Percentiles rank a stretch among this genome's conserved stretches.
These are phyloP conservation scores for Leccinum boreale DNA, from an alignment of 768 basidiomycete species.

Conservation along the genomic window DNA sequence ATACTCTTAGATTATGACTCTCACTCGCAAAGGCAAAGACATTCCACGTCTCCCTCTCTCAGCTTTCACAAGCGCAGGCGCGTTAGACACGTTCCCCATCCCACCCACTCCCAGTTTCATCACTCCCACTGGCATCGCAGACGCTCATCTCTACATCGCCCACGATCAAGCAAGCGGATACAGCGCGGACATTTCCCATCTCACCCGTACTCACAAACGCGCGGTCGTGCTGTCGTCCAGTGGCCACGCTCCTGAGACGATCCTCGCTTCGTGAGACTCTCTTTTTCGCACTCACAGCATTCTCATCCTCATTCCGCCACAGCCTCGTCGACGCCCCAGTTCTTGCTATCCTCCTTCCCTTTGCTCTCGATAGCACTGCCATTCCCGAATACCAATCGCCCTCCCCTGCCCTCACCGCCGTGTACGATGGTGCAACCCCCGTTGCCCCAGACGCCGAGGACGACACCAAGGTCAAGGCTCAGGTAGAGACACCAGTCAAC, in stretches of 20 bases:
- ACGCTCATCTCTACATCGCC: slow-evolving; percentile 57
- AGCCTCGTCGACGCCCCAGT: slow-evolving; percentile 36
- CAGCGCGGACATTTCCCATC: slow-evolving; percentile 43
- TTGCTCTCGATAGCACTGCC: slow-evolving; percentile 49
- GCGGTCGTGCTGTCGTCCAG: slow-evolving; percentile 59
- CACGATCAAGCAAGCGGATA: slow-evolving; percentile 18
- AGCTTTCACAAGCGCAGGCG: slow-evolving; percentile 68
- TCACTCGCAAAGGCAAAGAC: slow-evolving; percentile 55
- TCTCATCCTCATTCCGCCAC: background rate
- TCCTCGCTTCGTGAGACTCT: slow-evolving; percentile 40
- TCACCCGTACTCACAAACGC: slow-evolving; percentile 43
- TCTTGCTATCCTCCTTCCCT: slow-evolving; percentile 60
- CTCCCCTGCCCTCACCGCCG: slow-evolving; percentile 44
- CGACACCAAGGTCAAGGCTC: slow-evolving; percentile 9
- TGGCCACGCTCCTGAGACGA: slow-evolving; percentile 33
- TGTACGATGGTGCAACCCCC: slow-evolving; percentile 49
- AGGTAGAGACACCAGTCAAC: slow-evolving; percentile 42
- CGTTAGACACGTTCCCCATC: slow-evolving; percentile 63
- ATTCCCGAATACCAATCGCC: slow-evolving; percentile 35
- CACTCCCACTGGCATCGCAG: slow-evolving; percentile 61
- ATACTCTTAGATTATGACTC: background rate
- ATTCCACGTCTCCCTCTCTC: slow-evolving; percentile 73
- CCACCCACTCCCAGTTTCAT: slow-evolving; percentile 66
- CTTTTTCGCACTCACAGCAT: background rate
- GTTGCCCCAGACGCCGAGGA: slow-evolving; percentile 24